Evolutionary conservation across 768 basidiomycete species (phyloP).

Genomic region (Leccinum barrowsii): DNA sequence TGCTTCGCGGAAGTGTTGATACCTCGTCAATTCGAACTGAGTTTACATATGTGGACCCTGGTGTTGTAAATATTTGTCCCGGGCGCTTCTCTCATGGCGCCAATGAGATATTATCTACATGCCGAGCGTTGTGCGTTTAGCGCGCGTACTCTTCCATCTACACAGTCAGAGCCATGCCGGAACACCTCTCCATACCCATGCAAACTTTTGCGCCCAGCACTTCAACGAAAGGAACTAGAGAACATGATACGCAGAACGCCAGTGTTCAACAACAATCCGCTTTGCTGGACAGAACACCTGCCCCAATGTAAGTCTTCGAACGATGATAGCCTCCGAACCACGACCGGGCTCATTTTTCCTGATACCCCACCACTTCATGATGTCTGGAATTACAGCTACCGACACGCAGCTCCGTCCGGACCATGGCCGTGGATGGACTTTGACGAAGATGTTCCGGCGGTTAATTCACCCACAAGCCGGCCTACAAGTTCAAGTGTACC

Average conservation of each 20-base stretch:
- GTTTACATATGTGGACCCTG: too few species aligned
- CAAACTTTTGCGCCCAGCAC: not conserved
- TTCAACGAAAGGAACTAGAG: not conserved
- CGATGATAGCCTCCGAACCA: not conserved
- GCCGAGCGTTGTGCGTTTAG: not conserved
- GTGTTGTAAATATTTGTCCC: not conserved
- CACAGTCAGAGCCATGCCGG: conserved; percentile 9
- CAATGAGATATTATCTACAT: not conserved
- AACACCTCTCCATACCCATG: conserved; percentile 22
- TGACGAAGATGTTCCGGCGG: conserved; percentile 22
- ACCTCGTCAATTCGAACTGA: too few species aligned
- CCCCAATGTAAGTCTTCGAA: conserved; percentile 19
- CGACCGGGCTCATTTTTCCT: not conserved
- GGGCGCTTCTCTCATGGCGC: conserved; percentile 7
- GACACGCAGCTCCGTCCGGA: conserved; percentile 38
- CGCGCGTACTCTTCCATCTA: conserved; percentile 2
- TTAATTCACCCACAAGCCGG: not conserved
- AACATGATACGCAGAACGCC: not conserved
- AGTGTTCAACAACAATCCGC: not conserved
- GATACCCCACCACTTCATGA: not conserved
- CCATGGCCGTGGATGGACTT: conserved; percentile 44
- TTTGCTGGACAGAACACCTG: conserved; percentile 15
- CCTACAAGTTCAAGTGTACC: not conserved
- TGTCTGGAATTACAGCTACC: conserved; percentile 21
- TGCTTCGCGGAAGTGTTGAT: not conserved